These are phyloP conservation scores for Neobulgaria alba DNA, from an alignment of 2,329 filamentous ascomycete genomes.

Conservation along the genomic window DNA sequence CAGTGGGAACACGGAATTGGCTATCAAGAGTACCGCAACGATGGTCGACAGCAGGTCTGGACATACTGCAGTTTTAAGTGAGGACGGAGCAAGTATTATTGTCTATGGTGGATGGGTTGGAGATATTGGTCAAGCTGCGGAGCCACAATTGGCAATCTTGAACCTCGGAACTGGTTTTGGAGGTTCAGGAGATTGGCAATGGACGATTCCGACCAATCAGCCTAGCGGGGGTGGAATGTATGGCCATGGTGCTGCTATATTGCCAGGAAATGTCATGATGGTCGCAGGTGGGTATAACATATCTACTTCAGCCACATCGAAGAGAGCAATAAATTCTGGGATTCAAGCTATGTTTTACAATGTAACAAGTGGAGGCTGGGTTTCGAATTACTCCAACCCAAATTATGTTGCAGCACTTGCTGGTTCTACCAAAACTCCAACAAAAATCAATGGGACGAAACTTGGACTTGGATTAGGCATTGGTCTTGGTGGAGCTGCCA, in stretches of 20 bases:
- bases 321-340: constrained; percentile 34
- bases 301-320: constrained; percentile 20
- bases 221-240: constrained; percentile 43
- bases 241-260: constrained; percentile 53
- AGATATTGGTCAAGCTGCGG: constrained; percentile 63
- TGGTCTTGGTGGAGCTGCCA: constrained; percentile 52
- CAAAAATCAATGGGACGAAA: constrained; percentile 9
- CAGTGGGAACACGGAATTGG: constrained; percentile 45
- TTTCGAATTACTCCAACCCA: constrained; percentile 45
- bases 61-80: constrained; percentile 73
- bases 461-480: constrained; percentile 49
- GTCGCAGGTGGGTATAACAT: constrained; percentile 55
- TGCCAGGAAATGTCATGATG: constrained; percentile 62
- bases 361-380: constrained; percentile 50
- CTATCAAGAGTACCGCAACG: constrained; percentile 34
- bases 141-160: constrained; percentile 73
- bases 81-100: constrained; percentile 69
- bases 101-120: constrained; percentile 92
- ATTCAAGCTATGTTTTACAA: constrained; percentile 45
- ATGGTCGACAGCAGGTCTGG: constrained; percentile 68
- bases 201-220: constrained; percentile 49
- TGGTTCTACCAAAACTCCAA: constrained; percentile 22
- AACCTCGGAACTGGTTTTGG: constrained; percentile 68
- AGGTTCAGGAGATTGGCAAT: constrained; percentile 61
- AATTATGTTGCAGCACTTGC: constrained; percentile 15